These are phyloP conservation scores for Russula abietina DNA, from an alignment of 768 basidiomycete species.

Conservation along the genomic window DNA sequence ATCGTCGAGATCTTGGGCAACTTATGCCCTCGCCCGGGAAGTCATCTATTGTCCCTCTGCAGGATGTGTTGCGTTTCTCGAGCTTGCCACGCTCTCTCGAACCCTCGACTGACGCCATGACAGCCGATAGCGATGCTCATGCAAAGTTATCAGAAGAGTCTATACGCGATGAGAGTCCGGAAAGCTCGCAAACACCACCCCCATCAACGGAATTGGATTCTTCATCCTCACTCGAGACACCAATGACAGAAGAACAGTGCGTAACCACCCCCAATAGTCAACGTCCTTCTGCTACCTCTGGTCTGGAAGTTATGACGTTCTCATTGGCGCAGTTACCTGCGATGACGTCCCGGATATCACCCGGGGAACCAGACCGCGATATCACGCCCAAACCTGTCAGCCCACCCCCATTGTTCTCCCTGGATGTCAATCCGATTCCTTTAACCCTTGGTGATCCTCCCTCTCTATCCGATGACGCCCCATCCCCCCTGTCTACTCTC, in stretches of 20 bases:
- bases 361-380: neutral
- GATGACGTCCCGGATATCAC: neutral
- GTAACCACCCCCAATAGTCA: neutral
- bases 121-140: neutral
- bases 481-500: constrained; percentile 17
- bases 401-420: neutral
- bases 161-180: neutral
- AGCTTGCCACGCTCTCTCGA: constrained; percentile 19
- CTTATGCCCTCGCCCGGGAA: constrained; percentile 16
- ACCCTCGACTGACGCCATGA: neutral
- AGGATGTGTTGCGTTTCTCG: constrained; percentile 22
- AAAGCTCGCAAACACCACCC: neutral
- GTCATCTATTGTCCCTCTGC: constrained; percentile 12
- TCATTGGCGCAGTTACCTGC: neutral
- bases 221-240: neutral
- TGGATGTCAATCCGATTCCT: constrained; percentile 1
- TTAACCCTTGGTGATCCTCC: neutral
- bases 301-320: neutral
- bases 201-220: neutral
- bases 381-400: constrained; percentile 11
- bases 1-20: constrained; percentile 12
- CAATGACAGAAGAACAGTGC: neutral
- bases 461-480: constrained; percentile 4
- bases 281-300: neutral
- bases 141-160: neutral